phyloP scores from a whole-genome alignment of 2,329 filamentous ascomycete species.

The Sarocladium kiliense region DNA sequence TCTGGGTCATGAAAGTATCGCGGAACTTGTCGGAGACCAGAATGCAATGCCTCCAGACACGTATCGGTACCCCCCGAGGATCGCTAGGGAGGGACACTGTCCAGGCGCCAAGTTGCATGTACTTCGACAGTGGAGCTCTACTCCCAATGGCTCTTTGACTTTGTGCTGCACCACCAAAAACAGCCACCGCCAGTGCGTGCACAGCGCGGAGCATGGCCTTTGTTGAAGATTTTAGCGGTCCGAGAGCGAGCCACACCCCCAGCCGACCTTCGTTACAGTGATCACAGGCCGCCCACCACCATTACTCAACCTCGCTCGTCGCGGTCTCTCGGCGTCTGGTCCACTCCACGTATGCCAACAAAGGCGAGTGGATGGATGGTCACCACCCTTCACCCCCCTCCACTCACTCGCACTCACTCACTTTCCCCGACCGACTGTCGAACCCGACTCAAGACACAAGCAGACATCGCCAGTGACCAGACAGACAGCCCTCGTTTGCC shows the following conservation, averaged over 20 bases:
- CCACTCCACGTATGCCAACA: neutral
- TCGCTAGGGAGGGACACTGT: neutral
- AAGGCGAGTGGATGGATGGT: neutral
- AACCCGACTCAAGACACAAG: neutral
- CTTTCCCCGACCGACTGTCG: neutral
- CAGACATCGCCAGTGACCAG: neutral
- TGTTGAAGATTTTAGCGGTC: slow-evolving; percentile 4
- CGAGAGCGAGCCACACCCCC: neutral
- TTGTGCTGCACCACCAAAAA: neutral
- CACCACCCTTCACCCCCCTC: neutral
- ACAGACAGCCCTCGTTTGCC: slow-evolving; percentile 8
- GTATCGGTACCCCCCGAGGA: neutral
- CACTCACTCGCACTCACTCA: neutral
- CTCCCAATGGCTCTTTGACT: neutral
- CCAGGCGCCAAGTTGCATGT: neutral
- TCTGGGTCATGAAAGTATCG: neutral
- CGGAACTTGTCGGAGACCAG: neutral
- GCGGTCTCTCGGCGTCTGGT: slow-evolving; percentile 1
- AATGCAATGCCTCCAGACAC: neutral
- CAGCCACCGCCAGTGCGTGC: no score
- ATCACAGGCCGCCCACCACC: neutral
- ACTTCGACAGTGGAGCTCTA: neutral
- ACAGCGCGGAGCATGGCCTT: neutral
- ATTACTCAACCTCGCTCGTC: neutral
- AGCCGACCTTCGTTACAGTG: neutral